phyloP scores from a whole-genome alignment of 169 alveolate genomes.

The Cryptosporidium ubiquitum region DNA sequence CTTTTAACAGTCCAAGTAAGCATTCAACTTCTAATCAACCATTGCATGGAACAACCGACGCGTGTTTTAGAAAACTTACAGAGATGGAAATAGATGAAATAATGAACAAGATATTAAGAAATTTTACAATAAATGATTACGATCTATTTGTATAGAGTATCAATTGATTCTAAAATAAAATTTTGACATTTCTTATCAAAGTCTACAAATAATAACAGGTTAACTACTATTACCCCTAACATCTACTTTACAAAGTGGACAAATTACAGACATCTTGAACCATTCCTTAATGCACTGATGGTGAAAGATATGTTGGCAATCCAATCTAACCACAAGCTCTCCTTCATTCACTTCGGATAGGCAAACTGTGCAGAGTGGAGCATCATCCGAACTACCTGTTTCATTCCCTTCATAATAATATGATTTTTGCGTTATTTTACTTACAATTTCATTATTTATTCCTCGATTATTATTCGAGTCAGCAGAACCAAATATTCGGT shows the following conservation, averaged over 20 bases:
- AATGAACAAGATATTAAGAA: slow-evolving; percentile 12
- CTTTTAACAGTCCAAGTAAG: slow-evolving; percentile 39
- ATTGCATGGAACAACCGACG: background rate
- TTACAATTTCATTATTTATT: slow-evolving; percentile 37
- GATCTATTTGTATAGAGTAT: slow-evolving; percentile 12
- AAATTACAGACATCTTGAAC: slow-evolving; percentile 77
- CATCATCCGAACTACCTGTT: slow-evolving; percentile 43
- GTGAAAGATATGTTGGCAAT: slow-evolving; percentile 78
- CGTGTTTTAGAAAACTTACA: background rate
- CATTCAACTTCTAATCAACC: background rate
- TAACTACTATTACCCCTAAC: slow-evolving; percentile 20
- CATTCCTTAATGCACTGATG: slow-evolving; percentile 78
- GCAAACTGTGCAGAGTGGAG: slow-evolving; percentile 79
- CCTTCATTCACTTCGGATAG: slow-evolving; percentile 74
- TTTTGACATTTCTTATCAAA: background rate
- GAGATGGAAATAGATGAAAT: background rate
- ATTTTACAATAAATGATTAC: slow-evolving; percentile 11
- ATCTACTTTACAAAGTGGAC: slow-evolving; percentile 76
- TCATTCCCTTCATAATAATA: slow-evolving; percentile 14
- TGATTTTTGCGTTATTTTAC: slow-evolving; percentile 45
- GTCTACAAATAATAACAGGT: background rate
- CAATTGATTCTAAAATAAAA: background rate
- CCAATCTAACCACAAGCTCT: slow-evolving; percentile 76
- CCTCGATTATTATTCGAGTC: slow-evolving; percentile 68
- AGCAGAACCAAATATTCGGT: slow-evolving; percentile 78